Base-by-base conservation (phyloP, 1,284 basidiomycete species). In the Ustilago nuda region DNA sequence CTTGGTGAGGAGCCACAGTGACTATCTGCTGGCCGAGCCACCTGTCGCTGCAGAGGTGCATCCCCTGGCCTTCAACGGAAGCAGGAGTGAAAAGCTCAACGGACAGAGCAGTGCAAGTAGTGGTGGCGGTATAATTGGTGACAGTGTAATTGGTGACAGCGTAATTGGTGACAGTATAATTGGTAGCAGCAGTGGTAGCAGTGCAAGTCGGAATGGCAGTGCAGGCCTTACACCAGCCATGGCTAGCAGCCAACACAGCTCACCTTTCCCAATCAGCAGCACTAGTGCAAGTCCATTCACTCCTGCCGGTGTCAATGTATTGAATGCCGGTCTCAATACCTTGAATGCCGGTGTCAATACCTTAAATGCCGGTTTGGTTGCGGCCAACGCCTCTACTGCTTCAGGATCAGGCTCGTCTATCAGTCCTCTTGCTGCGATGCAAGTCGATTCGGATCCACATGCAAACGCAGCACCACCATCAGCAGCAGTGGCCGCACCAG, bases 1-100 rank as follows among this genome's bases (percentile, higher is more conserved):
- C 4, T 64, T 85, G 33, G 84, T 85, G 11, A 56, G 79, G 6
- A 77, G 73, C 48, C 84, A 85, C 48, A 55, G 56, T 17, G 58
- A 66, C 52, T 77, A 61, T 30, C 60, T 63, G 27, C 32, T 76
- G 27, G 69, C 68, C 1, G 35, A 64, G 50, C 66, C 66, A 3
- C 23, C 23, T 27, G 23, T 27, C 0, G 23, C 23, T 17, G 37
- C 12, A 51, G 33, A 45, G 11, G 17, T 19, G 19, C 43, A 45
- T 17, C 1, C 19, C n/a, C 0, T 19, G 11, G 43, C n/a, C 1
- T n/a, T 8, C 35, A 52, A 39, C n/a, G 45, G 0, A 12, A n/a
- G 9, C 8, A 2, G 11, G 33, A 54, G 36, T 12, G 58, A 2
- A 8, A 30, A 36, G 11, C 35, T 32, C 33, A 48, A 27, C 39